Conservation (phyloP, 1,284 basidiomycete species). For the Malassezia dermatis region DNA sequence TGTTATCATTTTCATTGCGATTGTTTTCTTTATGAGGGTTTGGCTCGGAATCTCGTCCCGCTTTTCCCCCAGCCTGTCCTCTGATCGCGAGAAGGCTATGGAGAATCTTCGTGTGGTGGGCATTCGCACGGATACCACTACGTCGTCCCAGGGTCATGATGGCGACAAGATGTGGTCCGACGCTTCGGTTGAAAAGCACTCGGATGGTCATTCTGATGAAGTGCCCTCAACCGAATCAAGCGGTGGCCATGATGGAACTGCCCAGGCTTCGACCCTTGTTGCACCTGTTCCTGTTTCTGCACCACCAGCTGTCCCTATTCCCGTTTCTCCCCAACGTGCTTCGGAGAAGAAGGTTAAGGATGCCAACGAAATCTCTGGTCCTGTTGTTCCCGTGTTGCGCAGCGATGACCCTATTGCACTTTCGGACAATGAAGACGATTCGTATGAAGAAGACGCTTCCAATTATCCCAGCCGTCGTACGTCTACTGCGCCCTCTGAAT, state of each 20-base stretch:
- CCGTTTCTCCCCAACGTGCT: neutral
- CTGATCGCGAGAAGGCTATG: slow-evolving; percentile 9
- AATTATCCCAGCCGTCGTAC: neutral
- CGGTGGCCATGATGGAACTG: neutral
- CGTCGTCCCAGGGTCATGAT: neutral
- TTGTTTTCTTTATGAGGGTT: neutral
- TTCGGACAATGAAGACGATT: neutral
- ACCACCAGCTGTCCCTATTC: neutral
- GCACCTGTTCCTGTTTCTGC: neutral
- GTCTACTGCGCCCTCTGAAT: neutral
- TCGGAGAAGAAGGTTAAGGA: slow-evolving; percentile 12
- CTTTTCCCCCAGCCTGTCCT: neutral
- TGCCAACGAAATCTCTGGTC: slow-evolving; percentile 8
- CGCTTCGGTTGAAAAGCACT: neutral
- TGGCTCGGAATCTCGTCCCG: neutral
- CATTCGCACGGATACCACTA: neutral
- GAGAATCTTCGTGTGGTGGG: slow-evolving; percentile 14
- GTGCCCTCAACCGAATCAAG: neutral
- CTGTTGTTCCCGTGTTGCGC: slow-evolving; percentile 16
- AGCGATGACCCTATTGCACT: neutral
- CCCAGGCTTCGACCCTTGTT: neutral
- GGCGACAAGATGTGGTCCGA: neutral
- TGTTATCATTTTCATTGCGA: neutral
- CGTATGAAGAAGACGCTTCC: neutral
- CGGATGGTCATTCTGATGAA: neutral